Conservation (phyloP, 208 protist species). For the Balamuthia mandrillaris region DNA sequence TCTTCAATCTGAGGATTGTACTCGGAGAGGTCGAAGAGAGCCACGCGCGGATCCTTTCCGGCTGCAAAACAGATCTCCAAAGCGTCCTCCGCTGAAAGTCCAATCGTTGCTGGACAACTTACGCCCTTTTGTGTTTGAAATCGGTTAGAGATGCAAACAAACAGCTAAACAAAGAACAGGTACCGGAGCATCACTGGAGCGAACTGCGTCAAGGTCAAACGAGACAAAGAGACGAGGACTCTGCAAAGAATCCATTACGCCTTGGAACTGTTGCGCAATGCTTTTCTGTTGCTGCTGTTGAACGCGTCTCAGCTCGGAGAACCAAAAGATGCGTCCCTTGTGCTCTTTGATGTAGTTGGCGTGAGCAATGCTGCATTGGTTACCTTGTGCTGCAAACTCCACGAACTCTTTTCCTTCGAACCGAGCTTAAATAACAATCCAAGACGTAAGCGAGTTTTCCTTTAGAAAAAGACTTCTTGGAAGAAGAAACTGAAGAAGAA, state of each 20-base stretch:
- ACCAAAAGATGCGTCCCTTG: constrained; percentile 61
- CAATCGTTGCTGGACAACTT: constrained; percentile 63
- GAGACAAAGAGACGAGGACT: constrained; percentile 72
- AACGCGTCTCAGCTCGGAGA: constrained; percentile 42
- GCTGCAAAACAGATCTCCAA: constrained; percentile 69
- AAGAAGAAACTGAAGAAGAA: neutral
- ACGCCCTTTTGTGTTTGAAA: constrained; percentile 52
- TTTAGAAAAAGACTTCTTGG: neutral
- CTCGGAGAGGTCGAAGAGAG: constrained; percentile 72
- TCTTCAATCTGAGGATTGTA: constrained; percentile 73
- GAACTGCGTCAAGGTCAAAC: constrained; percentile 75
- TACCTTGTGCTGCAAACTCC: constrained; percentile 77
- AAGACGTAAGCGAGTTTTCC: neutral
- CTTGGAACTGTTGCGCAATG: neutral
- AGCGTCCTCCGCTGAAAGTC: constrained; percentile 68
- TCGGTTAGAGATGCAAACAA: neutral
- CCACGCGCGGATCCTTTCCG: constrained; percentile 57
- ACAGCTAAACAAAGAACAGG: neutral
- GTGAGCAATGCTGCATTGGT: constrained; percentile 69
- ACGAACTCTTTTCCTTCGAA: constrained; percentile 59
- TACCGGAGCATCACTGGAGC: constrained; percentile 58
- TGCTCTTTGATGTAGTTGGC: constrained; percentile 65
- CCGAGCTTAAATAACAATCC: neutral
- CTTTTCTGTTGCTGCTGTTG: neutral
- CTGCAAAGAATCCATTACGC: constrained; percentile 34